phyloP scores from a whole-genome alignment of 2,329 filamentous ascomycete genomes.

The Fusarium sp. region DNA sequence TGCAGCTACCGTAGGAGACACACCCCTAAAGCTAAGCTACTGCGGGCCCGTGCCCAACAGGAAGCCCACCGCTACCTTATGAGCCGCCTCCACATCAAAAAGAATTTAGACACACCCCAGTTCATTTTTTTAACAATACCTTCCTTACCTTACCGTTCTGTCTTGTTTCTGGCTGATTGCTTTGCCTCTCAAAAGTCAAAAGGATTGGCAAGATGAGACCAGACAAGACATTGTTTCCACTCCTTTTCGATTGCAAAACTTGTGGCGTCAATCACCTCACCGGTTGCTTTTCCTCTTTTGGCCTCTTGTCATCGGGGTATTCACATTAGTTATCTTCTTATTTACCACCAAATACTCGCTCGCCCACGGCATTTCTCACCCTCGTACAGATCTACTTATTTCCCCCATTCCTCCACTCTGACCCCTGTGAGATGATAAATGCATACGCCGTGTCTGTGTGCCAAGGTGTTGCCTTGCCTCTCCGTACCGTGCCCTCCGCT shows the following conservation, averaged over 20 bases:
- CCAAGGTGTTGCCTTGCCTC: slow-evolving; percentile 7
- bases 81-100: slow-evolving; percentile 12
- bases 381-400: slow-evolving; percentile 25
- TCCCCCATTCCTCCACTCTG: slow-evolving; percentile 20
- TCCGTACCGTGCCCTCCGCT: slow-evolving; percentile 1
- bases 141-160: not conserved
- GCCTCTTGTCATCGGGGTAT: slow-evolving; percentile 19
- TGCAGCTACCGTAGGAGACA: not conserved
- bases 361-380: slow-evolving; percentile 10
- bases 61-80: not conserved
- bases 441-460: not conserved
- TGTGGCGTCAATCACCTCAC: slow-evolving; percentile 43
- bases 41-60: slow-evolving; percentile 1
- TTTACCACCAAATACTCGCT: slow-evolving; percentile 13
- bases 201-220: slow-evolving; percentile 14
- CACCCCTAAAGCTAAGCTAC: slow-evolving; percentile 22
- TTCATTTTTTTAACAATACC: not conserved
- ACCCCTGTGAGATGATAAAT: slow-evolving; percentile 1
- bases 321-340: slow-evolving; percentile 21
- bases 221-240: slow-evolving; percentile 25
- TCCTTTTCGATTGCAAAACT: slow-evolving; percentile 36
- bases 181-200: slow-evolving; percentile 7
- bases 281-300: slow-evolving; percentile 28
- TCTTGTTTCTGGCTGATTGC: not conserved
- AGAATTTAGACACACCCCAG: slow-evolving; percentile 13